Base-by-base conservation (phyloP, 2,329 filamentous ascomycete species). In the Pezicula carpinea region DNA sequence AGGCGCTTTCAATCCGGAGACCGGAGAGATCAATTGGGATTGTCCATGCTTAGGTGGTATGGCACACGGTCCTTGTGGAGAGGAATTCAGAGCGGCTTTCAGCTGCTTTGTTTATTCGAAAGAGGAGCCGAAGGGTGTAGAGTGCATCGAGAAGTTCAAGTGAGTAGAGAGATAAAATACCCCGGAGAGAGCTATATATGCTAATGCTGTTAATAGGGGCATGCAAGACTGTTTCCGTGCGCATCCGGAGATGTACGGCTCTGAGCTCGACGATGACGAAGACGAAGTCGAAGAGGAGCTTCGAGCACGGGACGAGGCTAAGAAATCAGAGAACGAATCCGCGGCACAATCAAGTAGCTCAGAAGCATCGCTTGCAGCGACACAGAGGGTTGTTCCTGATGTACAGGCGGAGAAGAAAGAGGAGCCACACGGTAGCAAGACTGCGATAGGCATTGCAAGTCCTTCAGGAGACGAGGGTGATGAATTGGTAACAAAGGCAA, bases 11-110 rank as follows among this genome's bases (percentile, higher is more conserved):
- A 95, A 99, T 69, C 90, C 91, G 3, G 93, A 97, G 73, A 99
- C 93, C 8, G 93, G 93, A 58, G 93, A 99, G 77, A 99, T 99
- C 71, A 99, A 99, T 76, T 99, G 93, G 93, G 93, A 97, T 66
- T 99, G 93, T 69, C 93, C 93, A 14, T 99, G 93, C 67, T 74
- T 99, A 29, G 93, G 93, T 41, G 93, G 93, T 44, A 99, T 99
- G 93, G 93, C 93, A 6, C 73, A 96, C 64, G 93, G 93, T 0
- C 93, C 93, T 45, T 99, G 93, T 65, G 93, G 93, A 40, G 89
- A 95, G 65, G 84, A 97, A 63, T 99, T 99, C 79, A 90, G 85
- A 74, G 83, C 84, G 19, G 93, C 93, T 0, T 99, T 99, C 62
- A 96, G 90, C 79, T 99, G 93, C 73, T 99, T 99, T 62, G 90